Evolutionary conservation across 495 filamentous ascomycete genomes (phyloP), one percentile per base, ranked within the genome.

Genomic region (Penicillium argentinense): DNA sequence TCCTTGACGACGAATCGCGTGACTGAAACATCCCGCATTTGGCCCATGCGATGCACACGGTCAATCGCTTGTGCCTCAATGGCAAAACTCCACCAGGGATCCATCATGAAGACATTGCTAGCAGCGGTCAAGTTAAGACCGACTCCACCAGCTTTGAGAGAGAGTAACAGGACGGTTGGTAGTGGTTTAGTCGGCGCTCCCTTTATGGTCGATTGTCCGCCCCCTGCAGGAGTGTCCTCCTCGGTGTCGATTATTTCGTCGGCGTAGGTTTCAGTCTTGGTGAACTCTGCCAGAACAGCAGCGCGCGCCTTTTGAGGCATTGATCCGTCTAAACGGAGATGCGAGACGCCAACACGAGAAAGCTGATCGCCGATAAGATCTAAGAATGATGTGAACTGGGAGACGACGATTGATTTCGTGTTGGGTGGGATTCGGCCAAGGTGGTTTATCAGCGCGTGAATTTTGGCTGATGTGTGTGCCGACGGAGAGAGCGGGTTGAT

Each of bases 21-120:
- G 3, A 98, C 91, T 30, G 77, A 82, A 1, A 98, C 93, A 60
- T 91, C 88, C 23, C 84, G 79, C 23, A 84, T 79, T 62, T 99
- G 95, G 0, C 95, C 95, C 92, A 99, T 96, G 7, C 95, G 82
- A 69, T 99, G 95, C n/a, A 99, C 91, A 3, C 95, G 86, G 71
- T 99, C 95, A 53, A 99, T 96, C 18, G 95, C 95, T 64, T 99
- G 95, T 8, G 91, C 89, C 66, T 99, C 95, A 18, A 97, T 83
- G 3, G 95, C 91, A 63, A 88, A 97, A 52, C 88, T 93, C 95
- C 95, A 99, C 95, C 95, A 99, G 0, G 95, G 92, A 67, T 99
- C 95, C 92, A 97, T 96, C 86, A 99, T 90, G 63, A 85, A 97
- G 9, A 97, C 95, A 42, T 87, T 74, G 53, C 83, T 88, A 12